Evolutionary conservation across 2,329 filamentous ascomycete genomes (phyloP).

Genomic region (Neophaeococcomyces aloes): DNA sequence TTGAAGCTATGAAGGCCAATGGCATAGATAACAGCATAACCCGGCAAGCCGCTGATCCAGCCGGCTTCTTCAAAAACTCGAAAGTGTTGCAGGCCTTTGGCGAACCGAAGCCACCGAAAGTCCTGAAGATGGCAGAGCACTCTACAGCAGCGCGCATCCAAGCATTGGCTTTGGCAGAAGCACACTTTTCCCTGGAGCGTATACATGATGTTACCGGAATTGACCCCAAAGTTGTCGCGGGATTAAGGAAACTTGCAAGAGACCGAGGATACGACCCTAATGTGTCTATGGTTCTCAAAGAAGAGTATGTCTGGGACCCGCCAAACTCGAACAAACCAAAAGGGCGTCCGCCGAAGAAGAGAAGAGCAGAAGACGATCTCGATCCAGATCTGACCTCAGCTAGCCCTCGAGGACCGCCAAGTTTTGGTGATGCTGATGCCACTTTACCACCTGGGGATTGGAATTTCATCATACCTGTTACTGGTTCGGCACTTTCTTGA

Average conservation of each 20-base stretch:
- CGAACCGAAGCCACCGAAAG: conserved; percentile 19
- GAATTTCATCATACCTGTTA: conserved; percentile 20
- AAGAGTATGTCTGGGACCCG: conserved; percentile 23
- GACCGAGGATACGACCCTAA: conserved; percentile 22
- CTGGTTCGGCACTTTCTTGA: conserved; percentile 19
- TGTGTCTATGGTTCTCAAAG: conserved; percentile 22
- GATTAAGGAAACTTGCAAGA: conserved; percentile 19
- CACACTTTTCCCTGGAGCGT: conserved; percentile 20
- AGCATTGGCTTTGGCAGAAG: conserved; percentile 21
- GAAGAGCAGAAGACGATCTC: conserved; percentile 25
- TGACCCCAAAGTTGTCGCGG: conserved; percentile 21
- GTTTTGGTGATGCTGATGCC: conserved; percentile 9
- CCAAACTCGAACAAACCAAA: conserved; percentile 19
- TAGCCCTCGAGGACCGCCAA: conserved; percentile 5
- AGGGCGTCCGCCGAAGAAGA: conserved; percentile 22
- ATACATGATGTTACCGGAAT: conserved; percentile 23
- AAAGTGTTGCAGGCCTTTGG: conserved; percentile 16
- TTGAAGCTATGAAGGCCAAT: conserved; percentile 21
- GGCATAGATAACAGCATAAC: conserved; percentile 22
- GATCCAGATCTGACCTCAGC: conserved; percentile 16
- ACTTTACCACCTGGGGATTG: conserved; percentile 22
- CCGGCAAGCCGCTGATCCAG: conserved; percentile 21
- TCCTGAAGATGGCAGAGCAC: conserved; percentile 21
- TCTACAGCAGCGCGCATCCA: conserved; percentile 21
- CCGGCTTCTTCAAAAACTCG: conserved; percentile 18